phyloP scores from a whole-genome alignment of 371 early-diverging fungal species.

The Mortierella sp. region DNA sequence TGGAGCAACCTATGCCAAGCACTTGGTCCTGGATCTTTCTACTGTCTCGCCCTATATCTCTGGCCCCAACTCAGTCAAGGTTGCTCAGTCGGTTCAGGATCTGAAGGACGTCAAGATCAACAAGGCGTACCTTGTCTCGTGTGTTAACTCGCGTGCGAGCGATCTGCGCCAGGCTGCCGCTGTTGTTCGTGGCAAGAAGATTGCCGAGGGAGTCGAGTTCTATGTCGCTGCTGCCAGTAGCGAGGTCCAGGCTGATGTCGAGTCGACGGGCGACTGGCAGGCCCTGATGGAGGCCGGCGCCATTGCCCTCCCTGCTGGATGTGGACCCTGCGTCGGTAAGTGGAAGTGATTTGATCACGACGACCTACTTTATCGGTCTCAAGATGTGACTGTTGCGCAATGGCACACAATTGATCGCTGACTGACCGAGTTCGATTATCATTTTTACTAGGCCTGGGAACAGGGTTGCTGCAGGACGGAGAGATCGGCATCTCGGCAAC shows the following conservation, averaged over 20 bases:
- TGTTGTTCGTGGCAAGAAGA: conserved; percentile 80
- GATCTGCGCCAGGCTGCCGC: conserved; percentile 93
- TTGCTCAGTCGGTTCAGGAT: conserved; percentile 82
- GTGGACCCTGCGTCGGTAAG: conserved; percentile 95
- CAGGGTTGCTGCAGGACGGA: conserved; percentile 90
- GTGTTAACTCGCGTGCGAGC: conserved; percentile 90
- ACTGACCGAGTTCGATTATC: neutral
- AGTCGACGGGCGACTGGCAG: conserved; percentile 90
- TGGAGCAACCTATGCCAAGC: conserved; percentile 87
- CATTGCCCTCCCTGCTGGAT: conserved; percentile 91
- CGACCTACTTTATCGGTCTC: neutral
- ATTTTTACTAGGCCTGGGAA: conserved; percentile 75
- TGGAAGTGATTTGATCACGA: conserved; percentile 18
- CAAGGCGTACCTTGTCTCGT: conserved; percentile 97
- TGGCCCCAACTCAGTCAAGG: conserved; percentile 96
- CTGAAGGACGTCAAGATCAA: conserved; percentile 84
- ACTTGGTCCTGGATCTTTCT: conserved; percentile 87
- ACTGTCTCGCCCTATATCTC: conserved; percentile 90
- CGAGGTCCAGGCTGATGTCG: conserved; percentile 90
- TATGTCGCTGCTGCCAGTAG: conserved; percentile 95
- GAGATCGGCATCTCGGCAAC: conserved; percentile 98
- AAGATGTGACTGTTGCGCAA: conserved; percentile 9
- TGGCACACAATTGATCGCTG: neutral
- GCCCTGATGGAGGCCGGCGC: conserved; percentile 91
- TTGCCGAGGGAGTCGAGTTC: conserved; percentile 91